Evolutionary conservation across 768 basidiomycete species (phyloP).

Genomic region (Austroboletus festivus): DNA sequence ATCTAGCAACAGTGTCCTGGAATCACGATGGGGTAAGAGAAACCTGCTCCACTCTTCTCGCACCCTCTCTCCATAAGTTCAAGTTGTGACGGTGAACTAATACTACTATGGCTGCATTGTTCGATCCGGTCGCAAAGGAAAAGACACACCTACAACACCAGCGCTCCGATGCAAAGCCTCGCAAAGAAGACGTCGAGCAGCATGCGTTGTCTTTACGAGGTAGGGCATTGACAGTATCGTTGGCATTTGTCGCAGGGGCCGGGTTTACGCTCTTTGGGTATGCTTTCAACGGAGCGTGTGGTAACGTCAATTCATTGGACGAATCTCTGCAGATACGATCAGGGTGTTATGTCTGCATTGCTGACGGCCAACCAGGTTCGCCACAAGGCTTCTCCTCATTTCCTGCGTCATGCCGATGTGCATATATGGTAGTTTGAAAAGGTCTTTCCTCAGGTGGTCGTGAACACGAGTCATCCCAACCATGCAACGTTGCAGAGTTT

Average conservation of each 20-base stretch:
- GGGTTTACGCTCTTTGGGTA: constrained; percentile 65
- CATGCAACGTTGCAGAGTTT: constrained; percentile 60
- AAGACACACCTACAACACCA: constrained; percentile 1
- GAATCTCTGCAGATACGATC: constrained; percentile 48
- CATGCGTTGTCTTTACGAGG: constrained; percentile 30
- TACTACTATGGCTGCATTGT: too few relatives aligned
- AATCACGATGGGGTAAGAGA: not conserved
- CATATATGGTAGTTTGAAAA: constrained; percentile 51
- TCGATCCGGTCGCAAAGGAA: constrained; percentile 4
- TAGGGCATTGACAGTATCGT: constrained; percentile 40
- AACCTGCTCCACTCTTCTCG: not conserved
- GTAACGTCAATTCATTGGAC: not conserved
- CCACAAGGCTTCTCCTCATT: not conserved
- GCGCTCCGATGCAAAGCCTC: not conserved
- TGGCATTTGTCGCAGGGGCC: constrained; percentile 56
- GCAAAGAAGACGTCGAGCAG: constrained; percentile 10
- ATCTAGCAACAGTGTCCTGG: not conserved
- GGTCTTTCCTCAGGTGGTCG: constrained; percentile 53
- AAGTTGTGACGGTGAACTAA: too few relatives aligned
- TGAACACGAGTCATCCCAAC: constrained; percentile 33
- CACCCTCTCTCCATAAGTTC: constrained; percentile 25
- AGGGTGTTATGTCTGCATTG: constrained; percentile 69
- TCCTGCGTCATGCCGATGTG: constrained; percentile 3
- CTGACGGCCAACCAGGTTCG: constrained; percentile 51
- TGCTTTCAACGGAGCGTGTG: constrained; percentile 11